These are phyloP conservation scores for Phytomonas sp. DNA, from an alignment of 208 protist species.

Conservation along the genomic window DNA sequence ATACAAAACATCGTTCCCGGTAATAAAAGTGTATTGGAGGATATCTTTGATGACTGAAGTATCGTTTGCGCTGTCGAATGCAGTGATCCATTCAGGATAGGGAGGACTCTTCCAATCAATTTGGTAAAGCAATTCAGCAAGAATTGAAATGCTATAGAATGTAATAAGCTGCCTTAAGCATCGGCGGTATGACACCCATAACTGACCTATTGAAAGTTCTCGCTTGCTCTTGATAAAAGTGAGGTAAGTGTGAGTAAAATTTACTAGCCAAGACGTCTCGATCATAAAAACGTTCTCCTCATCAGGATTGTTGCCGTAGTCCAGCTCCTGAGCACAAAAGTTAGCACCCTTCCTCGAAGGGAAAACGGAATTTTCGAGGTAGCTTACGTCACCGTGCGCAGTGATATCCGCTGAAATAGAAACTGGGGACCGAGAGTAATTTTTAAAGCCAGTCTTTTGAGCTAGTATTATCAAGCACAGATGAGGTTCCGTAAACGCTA, in stretches of 20 bases:
- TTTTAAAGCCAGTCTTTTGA: conserved; percentile 26
- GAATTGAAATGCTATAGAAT: conserved; percentile 22
- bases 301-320: conserved; percentile 54
- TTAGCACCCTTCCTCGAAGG: neutral
- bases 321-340: conserved; percentile 45
- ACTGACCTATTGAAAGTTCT: conserved; percentile 18
- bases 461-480: conserved; percentile 26
- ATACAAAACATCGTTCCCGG: neutral
- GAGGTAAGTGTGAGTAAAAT: neutral
- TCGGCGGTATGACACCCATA: conserved; percentile 20
- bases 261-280: neutral
- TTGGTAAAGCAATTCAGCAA: conserved; percentile 18
- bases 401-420: conserved; percentile 26
- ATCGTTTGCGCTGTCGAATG: neutral
- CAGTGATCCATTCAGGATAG: neutral
- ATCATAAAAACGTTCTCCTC: conserved; percentile 23
- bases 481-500: conserved; percentile 27
- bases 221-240: conserved; percentile 11
- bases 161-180: conserved; percentile 27
- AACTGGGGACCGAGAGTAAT: conserved; percentile 20
- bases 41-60: neutral
- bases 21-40: neutral
- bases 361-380: conserved; percentile 19
- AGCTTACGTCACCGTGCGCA: conserved; percentile 39
- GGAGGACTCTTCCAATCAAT: neutral